Conservation (phyloP, 345 rosid species). For the Crucihimalaya himalaica region DNA sequence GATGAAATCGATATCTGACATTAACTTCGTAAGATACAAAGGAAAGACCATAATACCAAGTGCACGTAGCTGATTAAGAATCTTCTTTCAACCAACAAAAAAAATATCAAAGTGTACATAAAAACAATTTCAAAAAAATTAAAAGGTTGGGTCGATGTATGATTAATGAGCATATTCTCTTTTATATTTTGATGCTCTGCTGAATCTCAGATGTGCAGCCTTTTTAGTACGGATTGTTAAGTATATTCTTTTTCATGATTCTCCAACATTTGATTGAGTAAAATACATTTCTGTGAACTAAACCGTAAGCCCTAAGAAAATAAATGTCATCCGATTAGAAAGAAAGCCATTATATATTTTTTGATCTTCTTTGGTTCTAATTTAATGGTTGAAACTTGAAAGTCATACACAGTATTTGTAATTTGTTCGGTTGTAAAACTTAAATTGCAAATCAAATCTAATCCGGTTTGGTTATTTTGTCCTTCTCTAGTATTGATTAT, state of each 20-base stretch:
- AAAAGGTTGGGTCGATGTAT: not conserved
- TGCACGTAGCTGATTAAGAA: not conserved
- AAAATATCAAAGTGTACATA: not conserved
- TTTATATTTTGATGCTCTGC: slow-evolving; percentile 29
- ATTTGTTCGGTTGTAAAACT: not conserved
- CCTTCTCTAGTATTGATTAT: not conserved
- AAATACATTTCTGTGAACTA: not conserved
- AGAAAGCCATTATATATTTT: not conserved
- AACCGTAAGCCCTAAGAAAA: slow-evolving; percentile 5
- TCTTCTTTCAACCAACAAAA: not conserved
- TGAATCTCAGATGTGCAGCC: slow-evolving; percentile 20
- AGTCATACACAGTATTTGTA: not conserved
- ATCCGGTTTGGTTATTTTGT: slow-evolving; percentile 2
- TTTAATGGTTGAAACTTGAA: not conserved
- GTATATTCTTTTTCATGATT: slow-evolving; percentile 35
- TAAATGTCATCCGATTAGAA: not conserved
- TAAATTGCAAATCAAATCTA: not conserved
- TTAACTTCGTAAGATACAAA: not conserved
- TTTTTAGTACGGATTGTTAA: not conserved
- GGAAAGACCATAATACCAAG: not conserved
- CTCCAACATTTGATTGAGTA: slow-evolving; percentile 12
- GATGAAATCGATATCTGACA: not conserved
- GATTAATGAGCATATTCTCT: slow-evolving; percentile 36
- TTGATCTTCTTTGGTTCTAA: not conserved
- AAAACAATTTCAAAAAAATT: not conserved